A percentile compares a stretch with the other conserved stretches of the same genome.
phyloP scores from a whole-genome alignment of 352 stramenopile genomes.

The Phytopythium oedochilum region DNA sequence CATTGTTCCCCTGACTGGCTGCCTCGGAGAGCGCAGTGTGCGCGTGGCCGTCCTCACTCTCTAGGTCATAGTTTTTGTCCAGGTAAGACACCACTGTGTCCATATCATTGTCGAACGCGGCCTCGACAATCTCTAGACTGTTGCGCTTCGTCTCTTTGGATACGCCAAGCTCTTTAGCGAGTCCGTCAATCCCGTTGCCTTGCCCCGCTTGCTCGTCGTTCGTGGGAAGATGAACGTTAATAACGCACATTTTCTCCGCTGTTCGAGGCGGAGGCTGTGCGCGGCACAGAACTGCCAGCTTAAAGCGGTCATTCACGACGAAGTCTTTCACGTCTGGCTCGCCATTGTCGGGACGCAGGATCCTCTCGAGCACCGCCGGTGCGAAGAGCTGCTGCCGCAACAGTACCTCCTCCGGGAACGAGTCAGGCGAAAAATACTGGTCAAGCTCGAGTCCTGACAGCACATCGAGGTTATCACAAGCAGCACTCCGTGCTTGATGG shows the following conservation, averaged over 20 bases:
- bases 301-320: conserved; percentile 82
- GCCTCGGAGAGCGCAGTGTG: conserved; percentile 88
- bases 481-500: conserved; percentile 62
- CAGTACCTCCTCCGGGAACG: conserved; percentile 74
- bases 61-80: conserved; percentile 86
- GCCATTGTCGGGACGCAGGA: conserved; percentile 40
- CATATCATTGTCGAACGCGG: conserved; percentile 86
- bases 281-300: conserved; percentile 72
- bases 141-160: conserved; percentile 65
- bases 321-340: conserved; percentile 59
- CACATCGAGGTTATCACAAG: conserved; percentile 79
- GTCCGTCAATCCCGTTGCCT: conserved; percentile 1
- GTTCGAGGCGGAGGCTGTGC: conserved; percentile 34
- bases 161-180: conserved; percentile 53
- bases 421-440: conserved; percentile 59
- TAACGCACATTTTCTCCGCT: conserved; percentile 60
- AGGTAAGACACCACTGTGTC: conserved; percentile 59
- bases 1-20: conserved; percentile 73
- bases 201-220: conserved; percentile 7
- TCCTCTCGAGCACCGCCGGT: conserved; percentile 46
- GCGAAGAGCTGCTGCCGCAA: conserved; percentile 61
- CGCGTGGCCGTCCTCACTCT: conserved; percentile 79
- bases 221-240: conserved; percentile 32
- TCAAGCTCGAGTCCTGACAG: conserved; percentile 67
- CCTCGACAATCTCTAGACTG: conserved; percentile 80